These are phyloP conservation scores for Solanum bukasovii DNA, from an alignment of 257 asterid genomes.

Conservation along the genomic window DNA sequence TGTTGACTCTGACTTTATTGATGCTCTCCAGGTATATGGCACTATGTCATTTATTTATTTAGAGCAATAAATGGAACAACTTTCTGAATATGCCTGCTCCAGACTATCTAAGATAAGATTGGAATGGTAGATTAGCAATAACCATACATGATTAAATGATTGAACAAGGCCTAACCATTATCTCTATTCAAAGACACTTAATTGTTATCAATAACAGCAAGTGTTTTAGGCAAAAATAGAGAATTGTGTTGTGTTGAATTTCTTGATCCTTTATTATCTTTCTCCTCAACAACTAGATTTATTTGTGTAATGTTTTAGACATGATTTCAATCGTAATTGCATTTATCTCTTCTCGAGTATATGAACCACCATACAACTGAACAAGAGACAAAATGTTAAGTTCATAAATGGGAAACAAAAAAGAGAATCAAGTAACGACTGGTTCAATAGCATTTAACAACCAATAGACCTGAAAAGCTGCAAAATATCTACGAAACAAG, in stretches of 20 bases:
- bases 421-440: background rate
- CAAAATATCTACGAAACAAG: background rate
- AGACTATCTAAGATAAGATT: background rate
- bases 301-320: background rate
- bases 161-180: background rate
- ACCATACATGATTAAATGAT: background rate
- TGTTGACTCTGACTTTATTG: slow-evolving; percentile 72
- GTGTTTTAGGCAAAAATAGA: background rate
- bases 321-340: background rate
- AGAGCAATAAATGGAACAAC: background rate
- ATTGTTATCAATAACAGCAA: background rate
- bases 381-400: background rate
- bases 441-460: background rate
- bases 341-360: background rate
- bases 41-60: background rate
- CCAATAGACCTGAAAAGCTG: background rate
- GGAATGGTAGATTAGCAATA: background rate
- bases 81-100: background rate
- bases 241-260: background rate
- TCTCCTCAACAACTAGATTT: background rate
- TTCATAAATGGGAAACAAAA: background rate
- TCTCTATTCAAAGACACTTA: background rate
- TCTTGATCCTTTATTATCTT: background rate
- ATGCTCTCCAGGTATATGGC: slow-evolving; percentile 50
- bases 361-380: background rate